Evolutionary conservation across 371 early-diverging fungal species (phyloP).

Genomic region (Blastocladiella emersonii): DNA sequence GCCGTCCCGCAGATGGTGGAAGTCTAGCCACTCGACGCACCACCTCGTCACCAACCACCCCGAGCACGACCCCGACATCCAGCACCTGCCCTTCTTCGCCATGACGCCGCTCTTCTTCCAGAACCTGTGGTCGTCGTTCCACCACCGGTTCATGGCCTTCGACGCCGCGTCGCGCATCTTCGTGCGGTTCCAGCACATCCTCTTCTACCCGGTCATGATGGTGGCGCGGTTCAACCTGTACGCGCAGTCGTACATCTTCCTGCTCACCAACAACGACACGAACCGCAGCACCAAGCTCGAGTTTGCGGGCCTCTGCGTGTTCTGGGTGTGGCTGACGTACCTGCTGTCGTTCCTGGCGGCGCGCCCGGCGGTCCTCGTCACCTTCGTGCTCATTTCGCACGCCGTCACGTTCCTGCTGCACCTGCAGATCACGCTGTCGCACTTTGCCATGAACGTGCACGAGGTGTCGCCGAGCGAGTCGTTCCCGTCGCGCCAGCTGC

Average conservation of each 20-base stretch:
- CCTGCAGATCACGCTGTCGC: slow-evolving; percentile 87
- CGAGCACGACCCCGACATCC: slow-evolving; percentile 93
- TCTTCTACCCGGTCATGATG: slow-evolving; percentile 69
- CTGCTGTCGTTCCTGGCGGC: slow-evolving; percentile 53
- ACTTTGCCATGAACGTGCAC: slow-evolving; percentile 88
- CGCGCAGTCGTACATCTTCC: slow-evolving; percentile 49
- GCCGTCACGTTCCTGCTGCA: slow-evolving; percentile 74
- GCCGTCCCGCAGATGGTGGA: slow-evolving; percentile 70
- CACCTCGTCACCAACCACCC: slow-evolving; percentile 78
- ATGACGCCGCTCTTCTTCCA: slow-evolving; percentile 64
- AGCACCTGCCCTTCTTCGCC: slow-evolving; percentile 90
- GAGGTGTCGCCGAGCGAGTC: slow-evolving; percentile 47
- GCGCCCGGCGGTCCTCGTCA: slow-evolving; percentile 37
- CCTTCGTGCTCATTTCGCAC: slow-evolving; percentile 63
- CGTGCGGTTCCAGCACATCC: slow-evolving; percentile 63
- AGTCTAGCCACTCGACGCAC: slow-evolving; percentile 86
- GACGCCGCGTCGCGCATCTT: slow-evolving; percentile 59
- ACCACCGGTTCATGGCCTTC: slow-evolving; percentile 63
- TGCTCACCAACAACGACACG: slow-evolving; percentile 21
- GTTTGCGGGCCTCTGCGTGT: slow-evolving; percentile 47
- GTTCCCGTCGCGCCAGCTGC: slow-evolving; percentile 67
- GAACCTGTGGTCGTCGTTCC: slow-evolving; percentile 82
- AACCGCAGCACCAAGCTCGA: slow-evolving; percentile 31
- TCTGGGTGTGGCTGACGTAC: slow-evolving; percentile 64
- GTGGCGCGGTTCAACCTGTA: slow-evolving; percentile 91